Conservation (phyloP, 257 asterid species). For the Solanum gandarillasii region DNA sequence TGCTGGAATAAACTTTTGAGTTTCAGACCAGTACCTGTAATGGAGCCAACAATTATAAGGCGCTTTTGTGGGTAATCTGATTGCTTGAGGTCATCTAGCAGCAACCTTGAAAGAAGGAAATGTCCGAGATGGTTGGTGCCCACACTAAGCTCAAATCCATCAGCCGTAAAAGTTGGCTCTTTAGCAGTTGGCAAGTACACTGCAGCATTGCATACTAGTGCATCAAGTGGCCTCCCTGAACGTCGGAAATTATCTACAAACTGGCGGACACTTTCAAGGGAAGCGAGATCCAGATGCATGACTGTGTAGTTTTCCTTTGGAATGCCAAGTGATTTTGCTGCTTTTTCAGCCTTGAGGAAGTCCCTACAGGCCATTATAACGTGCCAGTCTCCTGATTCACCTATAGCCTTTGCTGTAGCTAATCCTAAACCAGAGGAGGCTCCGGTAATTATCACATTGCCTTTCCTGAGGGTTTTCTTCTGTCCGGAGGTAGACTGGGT, state of each 20-base stretch:
- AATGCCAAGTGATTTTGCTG: slow-evolving; percentile 71
- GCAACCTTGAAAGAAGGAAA: slow-evolving; percentile 76
- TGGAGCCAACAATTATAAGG: slow-evolving; percentile 89
- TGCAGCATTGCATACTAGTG: slow-evolving; percentile 86
- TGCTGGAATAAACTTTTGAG: neutral
- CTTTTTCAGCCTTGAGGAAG: slow-evolving; percentile 75
- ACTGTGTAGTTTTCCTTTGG: slow-evolving; percentile 63
- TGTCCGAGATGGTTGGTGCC: slow-evolving; percentile 92
- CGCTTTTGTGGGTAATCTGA: slow-evolving; percentile 75
- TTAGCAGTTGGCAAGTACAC: slow-evolving; percentile 78
- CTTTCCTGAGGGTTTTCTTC: slow-evolving; percentile 70
- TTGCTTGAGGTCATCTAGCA: slow-evolving; percentile 66
- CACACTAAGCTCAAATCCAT: slow-evolving; percentile 90
- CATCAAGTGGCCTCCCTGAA: slow-evolving; percentile 59
- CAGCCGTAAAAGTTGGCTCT: slow-evolving; percentile 77
- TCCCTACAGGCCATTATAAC: slow-evolving; percentile 90
- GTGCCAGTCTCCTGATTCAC: slow-evolving; percentile 87
- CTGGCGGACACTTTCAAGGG: slow-evolving; percentile 84
- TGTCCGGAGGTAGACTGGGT: slow-evolving; percentile 31
- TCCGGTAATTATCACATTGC: slow-evolving; percentile 67
- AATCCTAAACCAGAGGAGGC: slow-evolving; percentile 89
- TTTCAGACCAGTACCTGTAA: slow-evolving; percentile 44
- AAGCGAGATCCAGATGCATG: slow-evolving; percentile 80
- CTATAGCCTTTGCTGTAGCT: slow-evolving; percentile 77
- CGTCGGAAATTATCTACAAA: slow-evolving; percentile 62